phyloP scores from a whole-genome alignment of 306 rosid genomes.

The Dryas drummondii region DNA sequence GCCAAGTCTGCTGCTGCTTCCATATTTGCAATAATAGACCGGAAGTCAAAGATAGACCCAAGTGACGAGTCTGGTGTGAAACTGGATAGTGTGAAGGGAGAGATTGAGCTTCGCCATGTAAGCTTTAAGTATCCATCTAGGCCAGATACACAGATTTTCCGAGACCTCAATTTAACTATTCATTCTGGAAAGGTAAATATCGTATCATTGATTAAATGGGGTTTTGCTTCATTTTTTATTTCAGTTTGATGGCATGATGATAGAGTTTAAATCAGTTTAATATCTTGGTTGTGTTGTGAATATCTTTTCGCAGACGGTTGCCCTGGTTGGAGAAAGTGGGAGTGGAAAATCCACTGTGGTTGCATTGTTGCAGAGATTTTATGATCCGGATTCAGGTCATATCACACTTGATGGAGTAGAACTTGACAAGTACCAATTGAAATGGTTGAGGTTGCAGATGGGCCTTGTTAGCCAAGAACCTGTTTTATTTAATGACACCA shows the following conservation, averaged over 20 bases:
- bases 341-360: constrained; percentile 88
- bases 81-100: constrained; percentile 53
- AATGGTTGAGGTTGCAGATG: constrained; percentile 93
- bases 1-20: constrained; percentile 67
- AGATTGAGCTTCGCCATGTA: constrained; percentile 57
- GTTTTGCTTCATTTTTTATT: not conserved
- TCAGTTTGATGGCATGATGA: not conserved
- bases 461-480: constrained; percentile 93
- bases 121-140: constrained; percentile 79
- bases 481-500: constrained; percentile 65
- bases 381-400: constrained; percentile 78
- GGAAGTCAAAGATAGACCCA: constrained; percentile 58
- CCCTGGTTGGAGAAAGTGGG: constrained; percentile 94
- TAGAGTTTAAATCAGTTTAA: not conserved
- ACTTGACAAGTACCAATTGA: constrained; percentile 51
- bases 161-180: constrained; percentile 64
- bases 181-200: constrained; percentile 69
- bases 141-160: constrained; percentile 69
- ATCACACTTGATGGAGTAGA: constrained; percentile 75
- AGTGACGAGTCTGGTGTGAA: constrained; percentile 62
- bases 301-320: constrained; percentile 52
- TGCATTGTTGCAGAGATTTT: constrained; percentile 76
- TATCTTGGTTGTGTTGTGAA: not conserved
- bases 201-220: not conserved
- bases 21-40: constrained; percentile 56